A percentile compares a stretch with the other conserved stretches of the same genome.
These are phyloP conservation scores for Agroathelia rolfsii DNA, from an alignment of 1,284 basidiomycete species.

Conservation along the genomic window DNA sequence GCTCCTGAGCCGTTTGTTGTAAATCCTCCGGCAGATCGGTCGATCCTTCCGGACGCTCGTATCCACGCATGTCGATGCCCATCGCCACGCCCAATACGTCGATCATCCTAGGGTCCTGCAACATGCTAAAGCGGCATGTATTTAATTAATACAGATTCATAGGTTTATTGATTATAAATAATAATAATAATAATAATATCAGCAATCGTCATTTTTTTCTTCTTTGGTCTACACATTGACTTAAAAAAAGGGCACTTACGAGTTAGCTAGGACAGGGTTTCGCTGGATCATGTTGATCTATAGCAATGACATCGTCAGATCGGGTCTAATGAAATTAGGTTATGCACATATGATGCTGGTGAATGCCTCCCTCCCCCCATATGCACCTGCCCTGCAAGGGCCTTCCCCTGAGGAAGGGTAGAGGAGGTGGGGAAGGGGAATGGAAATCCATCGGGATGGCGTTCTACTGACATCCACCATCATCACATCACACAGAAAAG, in stretches of 20 bases:
- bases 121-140: slow-evolving; percentile 34
- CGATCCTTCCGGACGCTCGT: slow-evolving; percentile 78
- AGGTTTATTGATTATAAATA: too few species aligned
- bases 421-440: slow-evolving; percentile 2
- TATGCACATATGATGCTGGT: too few species aligned
- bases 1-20: slow-evolving; percentile 19
- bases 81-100: slow-evolving; percentile 87
- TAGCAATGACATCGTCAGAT: too few species aligned
- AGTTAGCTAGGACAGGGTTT: slow-evolving; percentile 51
- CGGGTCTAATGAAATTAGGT: too few species aligned
- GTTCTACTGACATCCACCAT: too few species aligned
- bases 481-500: background rate
- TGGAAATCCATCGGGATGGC: background rate
- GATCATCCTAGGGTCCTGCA: slow-evolving; percentile 88
- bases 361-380: too few species aligned
- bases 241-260: too few species aligned
- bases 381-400: too few species aligned
- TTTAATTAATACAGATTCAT: too few species aligned
- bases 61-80: slow-evolving; percentile 89
- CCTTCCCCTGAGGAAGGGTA: background rate
- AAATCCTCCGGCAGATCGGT: slow-evolving; percentile 67
- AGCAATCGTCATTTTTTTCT: too few species aligned
- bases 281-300: slow-evolving; percentile 54
- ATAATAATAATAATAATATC: too few species aligned
- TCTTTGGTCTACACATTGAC: too few species aligned